phyloP scores from a whole-genome alignment of 2,329 filamentous ascomycete species.

The Allantophomopsis cytisporea region DNA sequence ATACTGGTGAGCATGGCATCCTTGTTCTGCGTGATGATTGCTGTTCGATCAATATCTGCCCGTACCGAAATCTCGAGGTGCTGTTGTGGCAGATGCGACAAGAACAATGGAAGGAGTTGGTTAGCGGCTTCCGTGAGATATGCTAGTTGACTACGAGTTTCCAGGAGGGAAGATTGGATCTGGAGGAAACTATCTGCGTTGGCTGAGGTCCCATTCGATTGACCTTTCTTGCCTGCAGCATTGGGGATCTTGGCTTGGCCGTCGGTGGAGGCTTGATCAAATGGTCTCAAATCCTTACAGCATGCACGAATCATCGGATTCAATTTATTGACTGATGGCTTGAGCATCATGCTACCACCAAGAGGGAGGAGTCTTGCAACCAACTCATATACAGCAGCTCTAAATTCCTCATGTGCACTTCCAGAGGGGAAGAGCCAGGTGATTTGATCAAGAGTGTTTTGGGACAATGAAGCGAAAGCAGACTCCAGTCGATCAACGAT shows the following conservation, averaged over 20 bases:
- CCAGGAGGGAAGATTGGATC: conserved; percentile 1
- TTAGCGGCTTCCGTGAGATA: conserved; percentile 41
- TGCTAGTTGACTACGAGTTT: conserved; percentile 20
- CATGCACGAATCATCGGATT: conserved; percentile 48
- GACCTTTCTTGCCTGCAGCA: neutral
- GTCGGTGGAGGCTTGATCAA: conserved; percentile 18
- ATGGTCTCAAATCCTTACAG: conserved; percentile 59
- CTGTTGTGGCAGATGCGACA: conserved; percentile 50
- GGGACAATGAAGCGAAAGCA: conserved; percentile 43
- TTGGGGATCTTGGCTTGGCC: conserved; percentile 3
- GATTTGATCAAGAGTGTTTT: conserved; percentile 57
- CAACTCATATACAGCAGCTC: conserved; percentile 46
- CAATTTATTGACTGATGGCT: conserved; percentile 49
- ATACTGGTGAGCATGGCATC: conserved; percentile 71
- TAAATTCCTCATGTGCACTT: conserved; percentile 37
- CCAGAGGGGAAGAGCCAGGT: conserved; percentile 54
- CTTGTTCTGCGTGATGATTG: conserved; percentile 56
- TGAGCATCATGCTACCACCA: conserved; percentile 53
- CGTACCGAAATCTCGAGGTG: conserved; percentile 59
- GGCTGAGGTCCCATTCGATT: neutral
- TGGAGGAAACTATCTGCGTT: conserved; percentile 1
- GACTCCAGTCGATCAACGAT: conserved; percentile 44
- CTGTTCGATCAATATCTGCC: conserved; percentile 66
- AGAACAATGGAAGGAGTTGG: conserved; percentile 44
- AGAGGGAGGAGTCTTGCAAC: conserved; percentile 42